These are phyloP conservation scores for Pogostemon cablin DNA, from an alignment of 257 asterid genomes.

Conservation along the genomic window DNA sequence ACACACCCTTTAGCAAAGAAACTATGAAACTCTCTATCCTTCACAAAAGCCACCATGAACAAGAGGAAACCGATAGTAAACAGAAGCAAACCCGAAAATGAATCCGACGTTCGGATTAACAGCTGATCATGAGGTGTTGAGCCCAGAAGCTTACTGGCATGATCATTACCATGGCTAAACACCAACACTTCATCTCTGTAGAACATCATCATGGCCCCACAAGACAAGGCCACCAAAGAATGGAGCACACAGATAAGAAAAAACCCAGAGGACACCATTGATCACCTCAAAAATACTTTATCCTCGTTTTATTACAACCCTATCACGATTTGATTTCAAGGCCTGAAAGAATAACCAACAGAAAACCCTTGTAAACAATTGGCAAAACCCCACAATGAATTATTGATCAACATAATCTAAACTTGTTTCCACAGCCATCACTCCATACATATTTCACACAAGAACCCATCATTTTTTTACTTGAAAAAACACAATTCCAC, in stretches of 20 bases:
- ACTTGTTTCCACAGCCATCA: slow-evolving; percentile 16
- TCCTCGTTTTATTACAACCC: slow-evolving; percentile 17
- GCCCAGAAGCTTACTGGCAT: slow-evolving; percentile 77
- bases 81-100: slow-evolving; percentile 84
- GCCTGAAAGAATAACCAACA: slow-evolving; percentile 31
- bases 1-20: slow-evolving; percentile 84
- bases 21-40: slow-evolving; percentile 78
- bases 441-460: not conserved
- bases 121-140: slow-evolving; percentile 92
- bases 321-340: slow-evolving; percentile 36
- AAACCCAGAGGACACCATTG: slow-evolving; percentile 77
- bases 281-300: not conserved
- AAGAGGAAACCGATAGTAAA: slow-evolving; percentile 75
- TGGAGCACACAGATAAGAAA: slow-evolving; percentile 73
- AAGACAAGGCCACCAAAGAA: slow-evolving; percentile 70
- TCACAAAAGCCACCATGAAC: slow-evolving; percentile 96
- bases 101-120: slow-evolving; percentile 81
- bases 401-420: not conserved
- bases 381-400: slow-evolving; percentile 27
- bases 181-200: slow-evolving; percentile 61
- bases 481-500: slow-evolving; percentile 27
- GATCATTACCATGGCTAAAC: slow-evolving; percentile 87
- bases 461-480: slow-evolving; percentile 27
- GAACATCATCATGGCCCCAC: slow-evolving; percentile 90
- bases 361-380: slow-evolving; percentile 25